Evolutionary conservation across 2,329 filamentous ascomycete genomes (phyloP).

Genomic region (Fusarium drepaniforme): DNA sequence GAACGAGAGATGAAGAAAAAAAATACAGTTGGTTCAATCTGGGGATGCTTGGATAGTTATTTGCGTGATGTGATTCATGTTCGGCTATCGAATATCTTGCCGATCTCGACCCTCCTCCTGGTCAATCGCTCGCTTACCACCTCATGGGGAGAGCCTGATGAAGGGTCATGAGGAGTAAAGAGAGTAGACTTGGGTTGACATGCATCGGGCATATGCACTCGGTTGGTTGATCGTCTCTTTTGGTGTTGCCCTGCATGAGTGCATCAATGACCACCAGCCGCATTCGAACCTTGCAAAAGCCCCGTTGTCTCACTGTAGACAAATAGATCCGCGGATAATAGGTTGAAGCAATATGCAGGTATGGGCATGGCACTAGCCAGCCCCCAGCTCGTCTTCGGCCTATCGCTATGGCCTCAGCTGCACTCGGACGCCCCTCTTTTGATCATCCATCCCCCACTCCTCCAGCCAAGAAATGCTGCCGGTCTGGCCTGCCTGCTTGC

Average conservation of each 20-base stretch:
- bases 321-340: slow-evolving; percentile 13
- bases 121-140: slow-evolving; percentile 25
- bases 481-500: background rate
- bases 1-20: slow-evolving; percentile 18
- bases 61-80: slow-evolving; percentile 24
- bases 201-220: slow-evolving; percentile 39
- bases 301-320: slow-evolving; percentile 38
- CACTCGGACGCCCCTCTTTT: slow-evolving; percentile 31
- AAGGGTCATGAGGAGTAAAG: slow-evolving; percentile 12
- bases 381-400: slow-evolving; percentile 20
- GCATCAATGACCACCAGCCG: slow-evolving; percentile 13
- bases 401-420: slow-evolving; percentile 30
- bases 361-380: slow-evolving; percentile 31
- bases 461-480: slow-evolving; percentile 4
- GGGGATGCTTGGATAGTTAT: slow-evolving; percentile 11
- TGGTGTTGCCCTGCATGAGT: slow-evolving; percentile 29
- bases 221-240: slow-evolving; percentile 27
- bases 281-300: slow-evolving; percentile 13
- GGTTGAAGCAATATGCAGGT: slow-evolving; percentile 7
- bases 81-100: slow-evolving; percentile 31
- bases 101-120: slow-evolving; percentile 17
- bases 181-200: slow-evolving; percentile 29
- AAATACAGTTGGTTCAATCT: slow-evolving; percentile 39
- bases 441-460: slow-evolving; percentile 4
- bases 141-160: slow-evolving; percentile 9